A percentile compares a stretch with the other conserved stretches of the same genome.
These are phyloP conservation scores for Pelargonium fulgidum DNA, from an alignment of 441 rosid genomes.

Conservation along the genomic window DNA sequence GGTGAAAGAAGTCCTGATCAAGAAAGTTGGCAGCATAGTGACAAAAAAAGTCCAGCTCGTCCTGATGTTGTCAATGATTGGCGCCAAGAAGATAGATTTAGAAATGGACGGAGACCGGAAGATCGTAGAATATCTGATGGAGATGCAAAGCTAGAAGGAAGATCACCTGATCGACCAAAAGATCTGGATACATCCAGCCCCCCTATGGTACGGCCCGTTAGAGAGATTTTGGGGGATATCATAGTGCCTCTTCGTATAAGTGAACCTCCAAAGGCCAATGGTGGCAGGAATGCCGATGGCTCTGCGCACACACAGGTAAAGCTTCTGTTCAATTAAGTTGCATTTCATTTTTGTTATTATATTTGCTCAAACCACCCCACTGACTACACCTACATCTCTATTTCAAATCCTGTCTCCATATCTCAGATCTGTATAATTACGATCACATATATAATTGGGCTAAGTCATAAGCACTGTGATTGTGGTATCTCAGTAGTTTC, in stretches of 20 bases:
- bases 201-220: constrained; percentile 70
- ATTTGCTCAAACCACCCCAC: neutral
- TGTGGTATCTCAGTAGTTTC: too few relatives aligned
- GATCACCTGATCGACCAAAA: constrained; percentile 67
- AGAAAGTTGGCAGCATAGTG: constrained; percentile 50
- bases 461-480: too few relatives aligned
- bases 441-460: too few relatives aligned
- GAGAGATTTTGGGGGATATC: constrained; percentile 89
- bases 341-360: neutral
- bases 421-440: too few relatives aligned
- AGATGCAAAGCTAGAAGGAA: constrained; percentile 53
- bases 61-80: constrained; percentile 81
- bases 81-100: constrained; percentile 92
- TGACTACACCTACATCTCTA: too few relatives aligned
- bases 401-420: too few relatives aligned
- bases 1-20: constrained; percentile 64
- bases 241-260: constrained; percentile 71
- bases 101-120: constrained; percentile 53
- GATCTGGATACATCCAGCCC: constrained; percentile 65
- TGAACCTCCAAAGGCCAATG: constrained; percentile 79
- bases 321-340: constrained; percentile 14
- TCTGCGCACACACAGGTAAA: constrained; percentile 52
- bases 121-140: constrained; percentile 49
- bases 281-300: constrained; percentile 39
- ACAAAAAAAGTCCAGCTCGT: constrained; percentile 71